These are phyloP conservation scores for Prunus campanulata DNA, from an alignment of 306 rosid genomes.

Conservation along the genomic window DNA sequence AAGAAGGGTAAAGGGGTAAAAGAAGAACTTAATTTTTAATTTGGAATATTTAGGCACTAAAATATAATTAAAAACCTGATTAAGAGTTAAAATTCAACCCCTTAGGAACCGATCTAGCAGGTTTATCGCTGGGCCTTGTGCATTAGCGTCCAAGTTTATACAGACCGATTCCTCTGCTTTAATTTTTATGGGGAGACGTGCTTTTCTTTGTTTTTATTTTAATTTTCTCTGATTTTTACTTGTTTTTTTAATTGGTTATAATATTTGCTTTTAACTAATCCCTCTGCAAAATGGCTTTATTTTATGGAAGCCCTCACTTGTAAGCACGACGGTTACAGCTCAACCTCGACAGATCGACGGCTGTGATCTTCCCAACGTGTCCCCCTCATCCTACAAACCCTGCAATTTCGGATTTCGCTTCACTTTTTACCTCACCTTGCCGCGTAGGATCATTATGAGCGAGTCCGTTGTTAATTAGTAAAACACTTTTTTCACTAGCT, in stretches of 20 bases:
- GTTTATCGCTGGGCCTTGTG: constrained; percentile 47
- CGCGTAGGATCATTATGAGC: constrained; percentile 21
- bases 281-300: constrained; percentile 16
- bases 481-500: neutral
- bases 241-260: neutral
- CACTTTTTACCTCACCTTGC: constrained; percentile 29
- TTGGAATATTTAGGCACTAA: neutral
- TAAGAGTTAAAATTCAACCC: constrained; percentile 32
- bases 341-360: constrained; percentile 19
- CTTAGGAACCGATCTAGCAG: constrained; percentile 46
- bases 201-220: neutral
- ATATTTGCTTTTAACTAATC: constrained; percentile 7
- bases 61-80: constrained; percentile 6
- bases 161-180: constrained; percentile 38
- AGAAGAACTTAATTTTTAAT: neutral
- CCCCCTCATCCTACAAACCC: constrained; percentile 3
- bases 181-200: constrained; percentile 28
- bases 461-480: constrained; percentile 7
- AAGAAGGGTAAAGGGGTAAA: neutral
- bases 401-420: constrained; percentile 19
- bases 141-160: constrained; percentile 35
- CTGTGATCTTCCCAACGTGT: constrained; percentile 30
- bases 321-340: constrained; percentile 41
- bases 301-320: constrained; percentile 21
- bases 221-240: constrained; percentile 5